A percentile compares a stretch with the other conserved stretches of the same genome.
phyloP scores from a whole-genome alignment of 768 basidiomycete genomes.

The Rhodotorula taiwanensis region DNA sequence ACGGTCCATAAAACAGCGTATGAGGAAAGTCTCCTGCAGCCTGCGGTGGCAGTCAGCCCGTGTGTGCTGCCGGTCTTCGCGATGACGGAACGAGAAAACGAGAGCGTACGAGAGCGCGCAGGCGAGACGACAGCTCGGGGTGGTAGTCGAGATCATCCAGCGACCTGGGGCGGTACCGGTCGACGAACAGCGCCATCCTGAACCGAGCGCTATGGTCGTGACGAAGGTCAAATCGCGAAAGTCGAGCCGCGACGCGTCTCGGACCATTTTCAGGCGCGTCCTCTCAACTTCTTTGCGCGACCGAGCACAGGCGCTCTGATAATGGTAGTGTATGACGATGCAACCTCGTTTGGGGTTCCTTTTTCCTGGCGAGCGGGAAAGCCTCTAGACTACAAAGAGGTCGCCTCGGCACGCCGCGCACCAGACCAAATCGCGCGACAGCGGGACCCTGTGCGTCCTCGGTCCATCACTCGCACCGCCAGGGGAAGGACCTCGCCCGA shows the following conservation, averaged over 20 bases:
- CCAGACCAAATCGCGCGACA: slow-evolving; percentile 14
- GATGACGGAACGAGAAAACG: not conserved
- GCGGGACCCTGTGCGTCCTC: slow-evolving; percentile 10
- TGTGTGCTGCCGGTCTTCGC: too few species aligned
- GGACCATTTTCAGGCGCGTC: too few species aligned
- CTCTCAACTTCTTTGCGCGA: too few species aligned
- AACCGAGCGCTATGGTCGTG: not conserved
- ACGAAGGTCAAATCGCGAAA: not conserved
- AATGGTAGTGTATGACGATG: too few species aligned
- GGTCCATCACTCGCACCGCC: not conserved
- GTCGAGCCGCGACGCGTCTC: not conserved
- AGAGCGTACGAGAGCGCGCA: not conserved
- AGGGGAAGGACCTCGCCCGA: not conserved
- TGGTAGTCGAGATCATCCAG: slow-evolving; percentile 88
- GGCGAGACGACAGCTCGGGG: slow-evolving; percentile 63
- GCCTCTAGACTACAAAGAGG: slow-evolving; percentile 7
- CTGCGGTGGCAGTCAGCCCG: slow-evolving; percentile 50
- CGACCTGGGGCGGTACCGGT: slow-evolving; percentile 73
- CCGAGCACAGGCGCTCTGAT: too few species aligned
- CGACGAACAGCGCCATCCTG: slow-evolving; percentile 44
- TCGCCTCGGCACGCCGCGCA: slow-evolving; percentile 10
- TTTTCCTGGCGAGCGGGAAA: too few species aligned
- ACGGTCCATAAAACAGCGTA: slow-evolving; percentile 93
- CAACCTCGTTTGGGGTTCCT: too few species aligned
- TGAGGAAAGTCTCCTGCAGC: slow-evolving; percentile 94